Evolutionary conservation across 805 yeast genomes (phyloP), one percentile per base, ranked within the genome.

Genomic region (Candida golubevii): DNA sequence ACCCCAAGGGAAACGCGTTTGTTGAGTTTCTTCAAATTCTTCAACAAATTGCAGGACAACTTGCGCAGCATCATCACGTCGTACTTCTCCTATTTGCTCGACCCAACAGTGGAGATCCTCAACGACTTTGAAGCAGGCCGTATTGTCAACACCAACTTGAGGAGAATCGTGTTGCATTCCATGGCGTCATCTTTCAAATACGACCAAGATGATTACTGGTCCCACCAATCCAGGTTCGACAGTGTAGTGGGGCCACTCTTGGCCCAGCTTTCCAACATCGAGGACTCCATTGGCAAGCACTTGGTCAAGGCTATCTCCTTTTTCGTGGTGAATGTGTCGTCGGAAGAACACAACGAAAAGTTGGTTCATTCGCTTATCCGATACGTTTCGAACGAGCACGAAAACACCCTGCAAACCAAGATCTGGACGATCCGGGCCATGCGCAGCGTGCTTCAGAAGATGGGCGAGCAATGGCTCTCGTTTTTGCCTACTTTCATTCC

Each of bases 171-270:
- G 15, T 68, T 89, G 42, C 82, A 78, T 50, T 82, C 96, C 0
- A 68, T 93, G 50, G 78, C 83, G 0, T 75, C 88, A 1, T 85
- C 97, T 1, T 89, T 93, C 71, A 86, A 83, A 57, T 84, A 82
- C 58, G 97, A 91, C 59, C 87, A 83, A 59, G 96, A 86, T 56
- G 99, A 93, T 58, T 93, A 87, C 69, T 93, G 99, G 99, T 83
- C 85, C 46, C 80, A 88, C 36, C 84, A 83, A 41, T 79, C 88
- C 26, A 79, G 99, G 61, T 93, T 88, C 61, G 95, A 85, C 33
- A 66, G 79, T 41, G 75, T 89, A 26, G 75, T 83, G 12, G 73
- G 65, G 33, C 76, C 85, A 3, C 72, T 93, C 49, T 68, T 85
- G 46, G 67, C 66, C 23, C 97, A 89, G 69, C 69, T 90, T 50